A percentile compares a stretch with the other conserved stretches of the same genome.
Conservation (phyloP, 306 rosid species). For the Cucumis hystrix region DNA sequence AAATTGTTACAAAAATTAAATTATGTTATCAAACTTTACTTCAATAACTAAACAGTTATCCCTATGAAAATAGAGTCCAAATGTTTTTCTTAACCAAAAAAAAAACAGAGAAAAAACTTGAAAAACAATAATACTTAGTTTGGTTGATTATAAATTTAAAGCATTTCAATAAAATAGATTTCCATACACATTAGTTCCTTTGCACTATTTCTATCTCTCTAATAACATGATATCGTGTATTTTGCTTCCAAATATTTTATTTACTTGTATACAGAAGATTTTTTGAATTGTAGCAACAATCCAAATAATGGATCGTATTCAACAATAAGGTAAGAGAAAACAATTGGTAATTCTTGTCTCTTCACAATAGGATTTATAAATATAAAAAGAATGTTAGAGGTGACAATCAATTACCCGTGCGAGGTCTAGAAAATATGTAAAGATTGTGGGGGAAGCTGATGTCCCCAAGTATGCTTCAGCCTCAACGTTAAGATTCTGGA, state of each 20-base stretch:
- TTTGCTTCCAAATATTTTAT: too few relatives aligned
- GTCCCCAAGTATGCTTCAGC: constrained; percentile 1
- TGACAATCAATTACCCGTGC: not conserved
- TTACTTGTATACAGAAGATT: too few relatives aligned
- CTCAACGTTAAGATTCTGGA: not conserved
- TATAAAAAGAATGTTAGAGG: too few relatives aligned
- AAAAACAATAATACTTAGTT: not conserved
- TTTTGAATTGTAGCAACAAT: too few relatives aligned
- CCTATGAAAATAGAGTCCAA: not conserved
- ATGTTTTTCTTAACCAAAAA: not conserved
- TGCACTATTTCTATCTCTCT: not conserved
- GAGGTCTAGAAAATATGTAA: not conserved
- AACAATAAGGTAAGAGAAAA: too few relatives aligned
- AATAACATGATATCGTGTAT: not conserved
- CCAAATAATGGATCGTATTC: too few relatives aligned
- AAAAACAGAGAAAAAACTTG: not conserved
- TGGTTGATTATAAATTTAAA: not conserved
- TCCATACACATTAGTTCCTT: not conserved
- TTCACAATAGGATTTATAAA: too few relatives aligned
- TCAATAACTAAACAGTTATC: not conserved
- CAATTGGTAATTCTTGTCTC: too few relatives aligned
- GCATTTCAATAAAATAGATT: not conserved
- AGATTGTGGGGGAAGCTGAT: not conserved
- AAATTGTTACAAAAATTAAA: too few relatives aligned
- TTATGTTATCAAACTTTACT: not conserved